These are phyloP conservation scores for Beauveria pseudobassiana DNA, from an alignment of 2,329 filamentous ascomycete genomes.

Conservation along the genomic window DNA sequence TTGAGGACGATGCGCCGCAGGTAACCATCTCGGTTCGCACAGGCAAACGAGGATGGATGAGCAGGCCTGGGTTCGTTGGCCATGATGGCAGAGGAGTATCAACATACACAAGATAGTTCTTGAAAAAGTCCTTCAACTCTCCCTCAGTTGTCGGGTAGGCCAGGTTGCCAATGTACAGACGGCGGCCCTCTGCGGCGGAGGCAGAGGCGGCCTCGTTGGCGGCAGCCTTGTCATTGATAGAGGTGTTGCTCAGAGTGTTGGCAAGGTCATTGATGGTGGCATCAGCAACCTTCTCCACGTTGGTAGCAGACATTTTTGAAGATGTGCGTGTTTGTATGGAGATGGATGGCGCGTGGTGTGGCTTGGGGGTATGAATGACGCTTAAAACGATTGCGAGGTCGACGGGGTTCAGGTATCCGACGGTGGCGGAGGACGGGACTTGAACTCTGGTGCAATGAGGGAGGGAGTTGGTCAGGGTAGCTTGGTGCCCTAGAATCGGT, in stretches of 20 bases:
- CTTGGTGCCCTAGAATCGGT: slow-evolving; percentile 75
- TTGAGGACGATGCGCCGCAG: neutral
- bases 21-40: neutral
- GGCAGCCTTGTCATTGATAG: slow-evolving; percentile 52
- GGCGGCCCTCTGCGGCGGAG: slow-evolving; percentile 96
- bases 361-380: slow-evolving; percentile 42
- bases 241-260: slow-evolving; percentile 64
- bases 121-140: slow-evolving; percentile 99
- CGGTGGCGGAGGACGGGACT: slow-evolving; percentile 27
- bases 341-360: slow-evolving; percentile 33
- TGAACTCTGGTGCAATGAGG: slow-evolving; percentile 68
- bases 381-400: slow-evolving; percentile 37
- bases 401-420: slow-evolving; percentile 23
- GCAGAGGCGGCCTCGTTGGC: slow-evolving; percentile 88
- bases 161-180: slow-evolving; percentile 99
- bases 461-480: slow-evolving; percentile 60
- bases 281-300: slow-evolving; percentile 56
- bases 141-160: slow-evolving; percentile 99
- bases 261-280: slow-evolving; percentile 71
- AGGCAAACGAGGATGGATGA: neutral
- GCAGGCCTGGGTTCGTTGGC: neutral
- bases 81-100: neutral
- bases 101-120: slow-evolving; percentile 97
- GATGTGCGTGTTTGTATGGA: slow-evolving; percentile 27
- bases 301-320: slow-evolving; percentile 71